These are phyloP conservation scores for Penicillium ucsense DNA, from an alignment of 495 filamentous ascomycete genomes.

Conservation along the genomic window DNA sequence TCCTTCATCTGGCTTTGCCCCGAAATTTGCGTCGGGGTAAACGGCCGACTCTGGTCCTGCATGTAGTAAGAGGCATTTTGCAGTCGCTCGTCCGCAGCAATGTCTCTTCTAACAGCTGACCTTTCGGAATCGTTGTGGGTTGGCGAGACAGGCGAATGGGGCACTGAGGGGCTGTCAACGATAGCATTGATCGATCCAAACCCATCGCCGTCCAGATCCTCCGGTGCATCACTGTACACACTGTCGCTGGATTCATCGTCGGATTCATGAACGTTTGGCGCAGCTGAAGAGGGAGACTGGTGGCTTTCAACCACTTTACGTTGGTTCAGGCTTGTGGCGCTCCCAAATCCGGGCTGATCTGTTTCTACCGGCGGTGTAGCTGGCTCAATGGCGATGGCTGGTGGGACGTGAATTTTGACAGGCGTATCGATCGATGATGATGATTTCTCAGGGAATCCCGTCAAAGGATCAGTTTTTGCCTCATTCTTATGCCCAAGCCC, in stretches of 20 bases:
- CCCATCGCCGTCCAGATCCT: slow-evolving; percentile 66
- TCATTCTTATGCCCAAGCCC: not conserved
- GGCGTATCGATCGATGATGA: slow-evolving; percentile 2
- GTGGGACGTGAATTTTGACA: slow-evolving; percentile 15
- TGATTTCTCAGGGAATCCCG: not conserved
- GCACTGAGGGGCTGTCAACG: slow-evolving; percentile 45
- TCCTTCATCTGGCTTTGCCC: slow-evolving; percentile 8
- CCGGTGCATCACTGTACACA: slow-evolving; percentile 82
- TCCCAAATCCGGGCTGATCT: slow-evolving; percentile 5
- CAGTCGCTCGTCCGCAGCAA: slow-evolving; percentile 6
- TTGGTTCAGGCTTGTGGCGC: slow-evolving; percentile 12
- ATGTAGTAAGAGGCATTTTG: slow-evolving; percentile 8
- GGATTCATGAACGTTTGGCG: slow-evolving; percentile 14
- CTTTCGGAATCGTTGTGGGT: slow-evolving; percentile 15
- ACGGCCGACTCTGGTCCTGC: slow-evolving; percentile 14
- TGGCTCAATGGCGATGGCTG: slow-evolving; percentile 34
- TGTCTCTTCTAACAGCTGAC: slow-evolving; percentile 3
- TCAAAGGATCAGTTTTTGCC: not conserved
- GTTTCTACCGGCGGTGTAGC: slow-evolving; percentile 14
- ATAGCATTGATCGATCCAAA: slow-evolving; percentile 82
- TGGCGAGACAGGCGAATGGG: slow-evolving; percentile 7
- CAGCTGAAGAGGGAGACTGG: slow-evolving; percentile 4
- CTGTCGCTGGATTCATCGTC: slow-evolving; percentile 51
- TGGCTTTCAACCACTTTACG: not conserved
- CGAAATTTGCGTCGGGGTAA: slow-evolving; percentile 13